phyloP scores from a whole-genome alignment of 768 basidiomycete genomes.

The Clathrus columnatus region DNA sequence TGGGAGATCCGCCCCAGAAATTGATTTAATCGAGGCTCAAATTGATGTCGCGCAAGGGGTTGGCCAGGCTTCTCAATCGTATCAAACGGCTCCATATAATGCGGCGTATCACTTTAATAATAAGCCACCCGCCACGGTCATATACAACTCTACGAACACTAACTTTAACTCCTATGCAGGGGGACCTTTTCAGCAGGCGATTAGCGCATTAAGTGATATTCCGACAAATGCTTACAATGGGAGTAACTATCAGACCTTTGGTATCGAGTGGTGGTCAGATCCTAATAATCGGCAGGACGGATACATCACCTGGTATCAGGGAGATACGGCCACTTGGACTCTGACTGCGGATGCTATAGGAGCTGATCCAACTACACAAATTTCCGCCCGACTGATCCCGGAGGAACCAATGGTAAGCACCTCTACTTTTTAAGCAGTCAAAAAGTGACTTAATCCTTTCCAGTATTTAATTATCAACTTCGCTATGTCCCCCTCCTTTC shows the following conservation, averaged over 20 bases:
- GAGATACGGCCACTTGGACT: constrained; percentile 63
- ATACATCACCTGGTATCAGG: constrained; percentile 77
- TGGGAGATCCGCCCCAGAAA: constrained; percentile 84
- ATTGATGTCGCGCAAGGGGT: constrained; percentile 39
- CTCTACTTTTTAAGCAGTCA: not conserved
- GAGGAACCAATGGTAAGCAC: constrained; percentile 89
- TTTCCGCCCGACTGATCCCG: constrained; percentile 60
- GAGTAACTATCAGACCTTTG: constrained; percentile 50
- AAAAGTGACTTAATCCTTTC: not conserved
- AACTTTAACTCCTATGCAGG: constrained; percentile 61
- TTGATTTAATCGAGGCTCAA: constrained; percentile 87
- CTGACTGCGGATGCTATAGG: constrained; percentile 56
- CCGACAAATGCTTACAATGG: constrained; percentile 49
- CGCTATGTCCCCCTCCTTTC: constrained; percentile 72
- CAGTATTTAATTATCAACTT: constrained; percentile 82
- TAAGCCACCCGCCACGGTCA: constrained; percentile 38
- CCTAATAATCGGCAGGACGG: constrained; percentile 54
- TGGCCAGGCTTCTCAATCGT: constrained; percentile 72
- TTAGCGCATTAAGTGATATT: constrained; percentile 54
- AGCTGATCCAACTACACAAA: constrained; percentile 46
- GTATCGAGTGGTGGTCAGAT: constrained; percentile 75
- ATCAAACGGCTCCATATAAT: constrained; percentile 76
- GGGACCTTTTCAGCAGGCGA: constrained; percentile 64
- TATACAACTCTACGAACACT: constrained; percentile 46
- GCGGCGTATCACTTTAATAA: constrained; percentile 54